A percentile compares a stretch with the other conserved stretches of the same genome.
phyloP scores from a whole-genome alignment of 441 rosid species.

The Syzygium syzygioides region DNA sequence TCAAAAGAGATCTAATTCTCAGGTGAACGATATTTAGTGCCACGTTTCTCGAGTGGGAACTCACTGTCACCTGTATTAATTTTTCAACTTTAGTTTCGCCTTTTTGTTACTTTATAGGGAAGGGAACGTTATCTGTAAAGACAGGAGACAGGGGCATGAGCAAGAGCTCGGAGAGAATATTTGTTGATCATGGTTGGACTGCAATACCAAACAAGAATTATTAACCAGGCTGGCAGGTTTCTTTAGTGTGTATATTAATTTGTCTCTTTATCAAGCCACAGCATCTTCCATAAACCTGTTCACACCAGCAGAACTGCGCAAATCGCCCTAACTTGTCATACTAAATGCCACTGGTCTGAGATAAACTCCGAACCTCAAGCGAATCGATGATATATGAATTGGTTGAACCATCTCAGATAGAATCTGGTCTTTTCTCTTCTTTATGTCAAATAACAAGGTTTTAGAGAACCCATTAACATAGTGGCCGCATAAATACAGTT shows the following conservation, averaged over 20 bases:
- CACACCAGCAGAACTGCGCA: background rate
- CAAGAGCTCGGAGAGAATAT: background rate
- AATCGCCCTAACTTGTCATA: background rate
- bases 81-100: background rate
- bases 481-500: background rate
- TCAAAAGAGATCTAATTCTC: background rate
- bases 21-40: background rate
- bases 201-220: background rate
- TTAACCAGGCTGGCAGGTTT: background rate
- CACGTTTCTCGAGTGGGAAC: background rate
- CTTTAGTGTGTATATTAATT: background rate
- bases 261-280: background rate
- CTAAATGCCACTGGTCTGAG: background rate
- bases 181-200: background rate
- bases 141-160: background rate
- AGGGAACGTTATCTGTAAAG: background rate
- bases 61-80: no score
- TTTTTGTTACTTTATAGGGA: background rate
- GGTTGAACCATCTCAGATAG: background rate
- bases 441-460: background rate
- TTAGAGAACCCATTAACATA: background rate
- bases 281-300: background rate
- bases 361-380: background rate
- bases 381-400: background rate
- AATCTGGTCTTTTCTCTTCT: background rate